Evolutionary conservation across 2,329 filamentous ascomycete genomes (phyloP), one percentile per base, ranked within the genome.

Genomic region (Verticillium nubilum): DNA sequence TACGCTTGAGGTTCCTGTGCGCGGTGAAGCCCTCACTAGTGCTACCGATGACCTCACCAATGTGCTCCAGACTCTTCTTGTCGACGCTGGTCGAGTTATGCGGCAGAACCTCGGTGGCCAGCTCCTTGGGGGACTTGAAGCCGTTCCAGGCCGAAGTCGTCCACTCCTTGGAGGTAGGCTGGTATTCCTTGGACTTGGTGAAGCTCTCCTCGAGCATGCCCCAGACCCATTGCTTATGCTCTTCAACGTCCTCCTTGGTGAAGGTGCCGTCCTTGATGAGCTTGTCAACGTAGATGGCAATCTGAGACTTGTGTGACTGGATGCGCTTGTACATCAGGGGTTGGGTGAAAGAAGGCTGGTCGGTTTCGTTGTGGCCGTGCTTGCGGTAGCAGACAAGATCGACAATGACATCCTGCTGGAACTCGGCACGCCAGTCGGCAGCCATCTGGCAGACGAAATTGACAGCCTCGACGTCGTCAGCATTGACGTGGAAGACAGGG

Each of bases 141-240:
- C 94, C 94, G 79, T 99, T 96, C 95, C 95, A 99, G 59, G 95
- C 94, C 57, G 93, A 97, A 9, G 95, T 98, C 67, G 97, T 87
- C 95, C 95, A 99, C 78, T 99, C 95, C 80, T 97, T 96, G 66
- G 93, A 91, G 47, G 91, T 96, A 53, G 95, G 92, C 75, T 94
- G 90, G 78, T 99, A 99, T 70, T 99, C 94, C 78, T 96, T 98
- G 77, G 93, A 97, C 77, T 94, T 92, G 69, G 92, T 84, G 76
- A 98, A 99, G 79, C 92, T 97, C 76, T 98, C 94, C 72, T 97
- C 94, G 60, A 99, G 84, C 93, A 98, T 98, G 63, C 91, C 91
- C 95, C 94, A 99, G 61, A 98, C 95, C 95, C 95, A 99, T 75
- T 96, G 91, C 84, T 96, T 97, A 84, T 99, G 95, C 82, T 99